A percentile compares a stretch with the other conserved stretches of the same genome.
Evolutionary conservation across 78 protist genomes (phyloP).

Genomic region (Dictyostelium brefeldianum): DNA sequence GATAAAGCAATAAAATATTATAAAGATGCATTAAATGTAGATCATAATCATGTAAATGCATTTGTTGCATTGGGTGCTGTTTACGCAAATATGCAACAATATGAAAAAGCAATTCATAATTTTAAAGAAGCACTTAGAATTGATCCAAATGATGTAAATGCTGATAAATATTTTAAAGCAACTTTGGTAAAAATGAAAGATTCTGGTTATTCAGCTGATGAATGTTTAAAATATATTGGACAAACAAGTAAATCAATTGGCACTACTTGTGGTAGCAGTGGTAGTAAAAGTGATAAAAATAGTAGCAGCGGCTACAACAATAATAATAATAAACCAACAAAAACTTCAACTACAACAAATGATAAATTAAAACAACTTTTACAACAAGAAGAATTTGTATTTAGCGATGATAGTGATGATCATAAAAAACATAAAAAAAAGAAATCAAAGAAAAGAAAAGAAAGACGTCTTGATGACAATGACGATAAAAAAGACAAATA

Average conservation of each 20-base stretch:
- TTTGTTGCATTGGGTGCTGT: conserved; percentile 69
- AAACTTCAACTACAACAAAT: neutral
- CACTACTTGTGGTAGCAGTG: neutral
- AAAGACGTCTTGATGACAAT: neutral
- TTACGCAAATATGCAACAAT: conserved; percentile 27
- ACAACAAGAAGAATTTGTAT: neutral
- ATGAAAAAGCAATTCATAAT: conserved; percentile 24
- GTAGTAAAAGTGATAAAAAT: neutral
- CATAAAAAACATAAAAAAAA: neutral
- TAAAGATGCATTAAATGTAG: conserved; percentile 51
- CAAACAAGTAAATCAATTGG: neutral
- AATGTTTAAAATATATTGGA: conserved; percentile 2
- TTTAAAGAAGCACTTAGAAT: conserved; percentile 33
- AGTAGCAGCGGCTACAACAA: neutral
- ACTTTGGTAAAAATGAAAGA: conserved; percentile 19
- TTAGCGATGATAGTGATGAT: neutral
- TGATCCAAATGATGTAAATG: conserved; percentile 53
- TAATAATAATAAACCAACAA: neutral
- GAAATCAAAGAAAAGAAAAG: conserved; percentile 18
- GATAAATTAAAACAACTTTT: neutral
- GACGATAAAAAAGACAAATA: neutral
- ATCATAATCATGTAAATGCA: conserved; percentile 18
- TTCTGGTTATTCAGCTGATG: neutral
- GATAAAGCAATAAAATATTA: conserved; percentile 37
- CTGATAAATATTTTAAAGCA: conserved; percentile 43